Evolutionary conservation across 495 filamentous ascomycete species (phyloP).

Genomic region (Penicillium chermesinum): DNA sequence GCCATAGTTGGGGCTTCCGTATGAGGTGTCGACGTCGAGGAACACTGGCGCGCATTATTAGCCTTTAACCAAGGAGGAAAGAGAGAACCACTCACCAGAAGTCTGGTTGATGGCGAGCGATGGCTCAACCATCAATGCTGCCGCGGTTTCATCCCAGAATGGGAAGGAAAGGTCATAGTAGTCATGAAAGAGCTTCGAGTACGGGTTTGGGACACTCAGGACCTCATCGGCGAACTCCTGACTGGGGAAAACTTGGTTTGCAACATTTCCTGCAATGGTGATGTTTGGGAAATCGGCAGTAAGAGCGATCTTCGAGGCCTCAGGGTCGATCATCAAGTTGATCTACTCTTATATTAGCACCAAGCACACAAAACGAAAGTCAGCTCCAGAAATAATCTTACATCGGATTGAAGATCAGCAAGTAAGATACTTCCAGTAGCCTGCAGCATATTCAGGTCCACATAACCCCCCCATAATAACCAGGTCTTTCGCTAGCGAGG

Average conservation of each 20-base stretch:
- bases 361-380: background rate
- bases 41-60: conserved; percentile 14
- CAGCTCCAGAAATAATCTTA: conserved; percentile 3
- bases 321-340: conserved; percentile 41
- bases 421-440: conserved; percentile 20
- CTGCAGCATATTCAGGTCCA: conserved; percentile 37
- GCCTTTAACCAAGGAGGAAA: background rate
- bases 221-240: conserved; percentile 26
- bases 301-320: conserved; percentile 38
- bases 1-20: conserved; percentile 32
- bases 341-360: conserved; percentile 11
- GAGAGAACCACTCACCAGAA: conserved; percentile 19
- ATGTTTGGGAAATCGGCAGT: conserved; percentile 39
- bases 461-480: conserved; percentile 38
- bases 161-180: conserved; percentile 31
- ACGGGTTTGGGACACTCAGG: conserved; percentile 18
- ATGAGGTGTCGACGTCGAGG: conserved; percentile 31
- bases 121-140: conserved; percentile 32
- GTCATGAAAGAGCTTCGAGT: conserved; percentile 27
- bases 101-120: conserved; percentile 25
- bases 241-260: conserved; percentile 31
- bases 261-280: conserved; percentile 35
- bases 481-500: conserved; percentile 33
- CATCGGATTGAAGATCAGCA: conserved; percentile 32
- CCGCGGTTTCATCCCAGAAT: conserved; percentile 41